Evolutionary conservation across 495 filamentous ascomycete species (phyloP).

Genomic region (Paragyromitra xinjiangensis): DNA sequence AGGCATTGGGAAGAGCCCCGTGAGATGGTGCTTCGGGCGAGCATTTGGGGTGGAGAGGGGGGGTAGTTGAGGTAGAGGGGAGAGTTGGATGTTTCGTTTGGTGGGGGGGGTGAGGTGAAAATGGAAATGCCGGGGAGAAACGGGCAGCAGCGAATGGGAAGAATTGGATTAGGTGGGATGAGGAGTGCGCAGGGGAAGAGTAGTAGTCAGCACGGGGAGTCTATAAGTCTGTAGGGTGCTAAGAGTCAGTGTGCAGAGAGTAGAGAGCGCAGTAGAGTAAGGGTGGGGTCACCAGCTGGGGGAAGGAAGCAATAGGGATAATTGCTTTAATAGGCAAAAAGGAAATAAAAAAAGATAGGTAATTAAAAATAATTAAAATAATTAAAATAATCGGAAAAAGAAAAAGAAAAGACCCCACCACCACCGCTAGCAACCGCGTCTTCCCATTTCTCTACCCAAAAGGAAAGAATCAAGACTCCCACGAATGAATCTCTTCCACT

Average conservation of each 20-base stretch:
- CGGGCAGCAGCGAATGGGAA: constrained; percentile 37
- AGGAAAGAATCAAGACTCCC: not conserved
- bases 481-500: constrained; percentile 35
- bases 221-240: too few relatives aligned
- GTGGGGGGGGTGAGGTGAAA: not conserved
- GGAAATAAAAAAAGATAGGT: not conserved
- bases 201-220: constrained; percentile 19
- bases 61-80: constrained; percentile 25
- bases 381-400: not conserved
- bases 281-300: not conserved
- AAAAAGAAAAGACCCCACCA: constrained; percentile 24
- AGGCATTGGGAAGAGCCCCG: constrained; percentile 64
- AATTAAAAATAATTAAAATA: not conserved
- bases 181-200: constrained; percentile 1
- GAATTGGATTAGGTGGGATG: not conserved
- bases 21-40: constrained; percentile 54
- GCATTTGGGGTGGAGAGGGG: constrained; percentile 62
- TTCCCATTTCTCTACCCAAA: not conserved
- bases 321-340: not conserved
- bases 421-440: constrained; percentile 1
- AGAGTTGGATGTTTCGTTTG: constrained; percentile 19
- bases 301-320: not conserved
- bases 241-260: not conserved
- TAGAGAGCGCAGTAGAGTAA: not conserved
- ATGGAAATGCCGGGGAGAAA: constrained; percentile 26